Base-by-base conservation (phyloP, 352 stramenopile genomes). In the Phytophthora podocarpi region DNA sequence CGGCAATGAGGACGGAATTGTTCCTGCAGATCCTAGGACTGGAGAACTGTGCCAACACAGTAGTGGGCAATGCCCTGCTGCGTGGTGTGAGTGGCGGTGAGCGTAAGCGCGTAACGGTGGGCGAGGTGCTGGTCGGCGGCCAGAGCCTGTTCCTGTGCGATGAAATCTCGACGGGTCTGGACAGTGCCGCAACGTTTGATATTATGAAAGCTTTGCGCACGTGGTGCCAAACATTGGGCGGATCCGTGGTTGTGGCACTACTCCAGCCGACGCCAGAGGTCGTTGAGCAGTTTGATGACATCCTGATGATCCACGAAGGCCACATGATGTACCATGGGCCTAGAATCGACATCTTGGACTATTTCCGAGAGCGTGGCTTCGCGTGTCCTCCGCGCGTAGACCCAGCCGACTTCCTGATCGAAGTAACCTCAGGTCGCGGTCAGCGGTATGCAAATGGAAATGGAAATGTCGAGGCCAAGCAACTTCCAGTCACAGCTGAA, bases 241-340 rank as follows among this genome's bases (percentile, higher is more conserved):
- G 50, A 35, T 74, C 75, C 5, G 50, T 66, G 28, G 54, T 80
- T 10, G 54, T 83, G 21, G 67, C 70, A 13, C 41, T 80, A 24
- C 48, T 77, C 21, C 75, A 85, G 40, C 75, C 75, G 3, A 77
- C 81, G 11, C 95, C 96, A 0, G 96, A 99, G 71, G 95, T 97
- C 1, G 92, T 98, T 12, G 87, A 91, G 40, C 70, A 97, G 24
- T 99, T 99, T 67, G 97, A 99, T 67, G 84, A 99, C 54, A 82
- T 99, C 11, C 76, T 98, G 24, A 80, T 99, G 60, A 57, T 99
- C 23, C 91, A 96, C 61, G 84, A 97, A 55, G 96, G 97, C 5
- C 75, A 90, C 45, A 64, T 99, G 45, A 84, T 98, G 16, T 99
- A 98, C 68, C 91, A 97, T 40, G 97, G 96, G 8, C 89, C 85